A percentile compares a stretch with the other conserved stretches of the same genome.
Conservation (phyloP, 2,329 filamentous ascomycete genomes). For the Didymosphaeria variabile region DNA sequence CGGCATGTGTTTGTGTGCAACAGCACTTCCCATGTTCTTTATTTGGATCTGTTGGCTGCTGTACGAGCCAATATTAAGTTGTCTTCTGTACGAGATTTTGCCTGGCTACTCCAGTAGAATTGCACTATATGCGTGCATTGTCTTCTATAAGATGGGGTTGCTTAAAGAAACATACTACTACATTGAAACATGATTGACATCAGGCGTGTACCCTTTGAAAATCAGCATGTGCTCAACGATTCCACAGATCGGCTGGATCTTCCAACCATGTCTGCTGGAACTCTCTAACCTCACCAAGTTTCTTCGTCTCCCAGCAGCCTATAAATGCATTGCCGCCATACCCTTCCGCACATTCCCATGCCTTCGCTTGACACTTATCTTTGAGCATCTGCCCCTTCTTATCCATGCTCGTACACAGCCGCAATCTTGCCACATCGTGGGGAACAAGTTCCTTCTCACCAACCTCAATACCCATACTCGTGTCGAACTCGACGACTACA, state of each 20-base stretch:
- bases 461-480: slow-evolving; percentile 17
- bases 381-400: slow-evolving; percentile 19
- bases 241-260: background rate
- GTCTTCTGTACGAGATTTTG: no score
- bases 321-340: slow-evolving; percentile 21
- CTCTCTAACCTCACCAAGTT: slow-evolving; percentile 18
- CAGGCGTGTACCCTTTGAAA: no score
- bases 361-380: slow-evolving; percentile 19
- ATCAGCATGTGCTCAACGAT: no score
- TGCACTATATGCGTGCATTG: no score
- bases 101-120: no score
- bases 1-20: no score
- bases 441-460: slow-evolving; percentile 17
- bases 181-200: no score
- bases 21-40: no score
- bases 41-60: no score
- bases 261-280: slow-evolving; percentile 18
- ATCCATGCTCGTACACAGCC: slow-evolving; percentile 21
- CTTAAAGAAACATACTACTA: no score
- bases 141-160: no score
- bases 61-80: no score
- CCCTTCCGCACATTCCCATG: slow-evolving; percentile 12
- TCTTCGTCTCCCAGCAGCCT: slow-evolving; percentile 15
- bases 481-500: slow-evolving; percentile 24
- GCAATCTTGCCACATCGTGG: slow-evolving; percentile 19